A percentile compares a stretch with the other conserved stretches of the same genome.
These are phyloP conservation scores for Syzygium oleosum DNA, from an alignment of 345 rosid species.

Conservation along the genomic window DNA sequence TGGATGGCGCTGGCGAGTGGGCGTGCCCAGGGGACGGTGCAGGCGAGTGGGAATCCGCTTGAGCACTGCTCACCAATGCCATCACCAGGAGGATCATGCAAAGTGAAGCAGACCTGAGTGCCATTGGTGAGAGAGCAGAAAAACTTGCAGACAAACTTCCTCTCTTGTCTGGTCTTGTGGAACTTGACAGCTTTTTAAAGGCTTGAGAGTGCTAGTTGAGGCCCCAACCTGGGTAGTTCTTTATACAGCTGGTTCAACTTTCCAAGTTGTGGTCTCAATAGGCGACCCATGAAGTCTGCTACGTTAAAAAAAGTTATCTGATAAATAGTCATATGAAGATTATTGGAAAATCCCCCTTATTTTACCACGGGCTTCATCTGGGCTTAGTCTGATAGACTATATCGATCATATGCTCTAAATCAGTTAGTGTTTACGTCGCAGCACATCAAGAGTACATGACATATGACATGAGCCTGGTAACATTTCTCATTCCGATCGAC, in stretches of 20 bases:
- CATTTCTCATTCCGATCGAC: not conserved
- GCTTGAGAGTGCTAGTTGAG: not conserved
- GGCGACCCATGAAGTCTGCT: not conserved
- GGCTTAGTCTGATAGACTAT: not conserved
- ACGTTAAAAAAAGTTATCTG: not conserved
- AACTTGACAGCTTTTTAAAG: not conserved
- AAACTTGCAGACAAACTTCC: not conserved
- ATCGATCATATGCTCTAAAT: not conserved
- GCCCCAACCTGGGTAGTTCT: not conserved
- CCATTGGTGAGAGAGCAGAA: not conserved
- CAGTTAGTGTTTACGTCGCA: rapidly evolving
- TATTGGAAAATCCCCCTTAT: not conserved
- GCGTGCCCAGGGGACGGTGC: not conserved
- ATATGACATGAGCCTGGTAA: not conserved
- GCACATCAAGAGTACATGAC: rapidly evolving
- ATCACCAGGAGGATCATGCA: not conserved
- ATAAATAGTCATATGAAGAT: not conserved
- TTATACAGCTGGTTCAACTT: not conserved
- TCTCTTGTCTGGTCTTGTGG: not conserved
- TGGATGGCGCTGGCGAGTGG: not conserved
- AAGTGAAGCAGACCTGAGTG: not conserved
- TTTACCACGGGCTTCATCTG: not conserved
- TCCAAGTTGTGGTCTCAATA: not conserved
- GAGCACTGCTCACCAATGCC: not conserved
- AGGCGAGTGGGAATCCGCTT: not conserved